phyloP scores from a whole-genome alignment of 1,284 basidiomycete species.

The Cryptococcus depauperatus region DNA sequence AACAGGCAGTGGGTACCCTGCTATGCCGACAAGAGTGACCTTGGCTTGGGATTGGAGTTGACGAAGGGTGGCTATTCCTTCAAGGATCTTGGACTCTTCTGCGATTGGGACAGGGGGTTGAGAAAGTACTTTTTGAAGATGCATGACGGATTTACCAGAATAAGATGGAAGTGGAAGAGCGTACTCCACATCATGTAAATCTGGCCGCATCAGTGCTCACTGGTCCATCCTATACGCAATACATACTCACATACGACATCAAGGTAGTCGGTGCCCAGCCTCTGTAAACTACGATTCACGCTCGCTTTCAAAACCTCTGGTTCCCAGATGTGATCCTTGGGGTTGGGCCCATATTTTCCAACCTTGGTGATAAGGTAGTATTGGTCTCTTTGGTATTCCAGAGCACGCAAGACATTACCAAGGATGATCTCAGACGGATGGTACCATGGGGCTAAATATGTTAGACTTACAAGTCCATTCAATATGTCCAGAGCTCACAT shows the following conservation, averaged over 20 bases:
- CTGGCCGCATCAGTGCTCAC: slow-evolving; percentile 10
- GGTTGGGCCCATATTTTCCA: slow-evolving; percentile 66
- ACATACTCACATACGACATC: slow-evolving; percentile 61
- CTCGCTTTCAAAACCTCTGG: slow-evolving; percentile 61
- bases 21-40: slow-evolving; percentile 70
- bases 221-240: not conserved
- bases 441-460: slow-evolving; percentile 56
- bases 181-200: slow-evolving; percentile 89
- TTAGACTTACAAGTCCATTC: not conserved
- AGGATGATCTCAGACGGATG: slow-evolving; percentile 83
- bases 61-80: slow-evolving; percentile 63
- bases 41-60: slow-evolving; percentile 70
- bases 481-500: slow-evolving; percentile 22
- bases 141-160: slow-evolving; percentile 48
- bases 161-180: slow-evolving; percentile 51
- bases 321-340: slow-evolving; percentile 63
- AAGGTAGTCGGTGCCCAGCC: slow-evolving; percentile 72
- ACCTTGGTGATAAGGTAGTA: slow-evolving; percentile 90
- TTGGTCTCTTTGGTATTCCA: slow-evolving; percentile 71
- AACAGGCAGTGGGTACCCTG: slow-evolving; percentile 81
- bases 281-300: slow-evolving; percentile 61
- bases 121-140: slow-evolving; percentile 8
- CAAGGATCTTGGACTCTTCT: slow-evolving; percentile 72
- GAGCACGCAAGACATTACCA: slow-evolving; percentile 60
- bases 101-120: slow-evolving; percentile 48